Percentiles rank a stretch among this genome's conserved stretches.
These are phyloP conservation scores for Boletus semigastroideus DNA, from an alignment of 1,284 basidiomycete genomes.

Conservation along the genomic window DNA sequence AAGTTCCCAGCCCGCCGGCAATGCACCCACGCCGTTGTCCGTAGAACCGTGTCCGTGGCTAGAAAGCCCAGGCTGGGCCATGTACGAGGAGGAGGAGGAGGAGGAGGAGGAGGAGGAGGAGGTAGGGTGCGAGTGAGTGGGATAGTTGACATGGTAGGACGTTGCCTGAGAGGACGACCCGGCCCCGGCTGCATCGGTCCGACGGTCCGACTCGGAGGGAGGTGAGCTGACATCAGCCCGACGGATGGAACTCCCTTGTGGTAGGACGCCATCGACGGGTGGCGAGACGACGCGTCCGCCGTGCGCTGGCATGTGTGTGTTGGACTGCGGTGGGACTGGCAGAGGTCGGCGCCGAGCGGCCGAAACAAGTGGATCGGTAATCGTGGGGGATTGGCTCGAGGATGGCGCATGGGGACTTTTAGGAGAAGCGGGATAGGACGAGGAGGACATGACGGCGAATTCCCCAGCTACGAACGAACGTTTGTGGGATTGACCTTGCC, in stretches of 20 bases:
- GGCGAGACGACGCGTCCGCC: constrained; percentile 1
- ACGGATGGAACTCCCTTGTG: constrained; percentile 1
- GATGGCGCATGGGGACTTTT: constrained; percentile 2
- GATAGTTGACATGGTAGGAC: too few species aligned
- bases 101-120: too few species aligned
- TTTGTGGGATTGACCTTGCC: too few species aligned
- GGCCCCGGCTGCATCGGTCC: constrained; percentile 59
- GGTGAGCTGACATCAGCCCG: constrained; percentile 38
- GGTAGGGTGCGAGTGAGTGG: too few species aligned
- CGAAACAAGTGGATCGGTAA: constrained; percentile 9
- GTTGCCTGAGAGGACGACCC: too few species aligned
- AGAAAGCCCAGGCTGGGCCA: too few species aligned
- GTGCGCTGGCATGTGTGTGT: not conserved
- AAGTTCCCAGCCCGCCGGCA: too few species aligned
- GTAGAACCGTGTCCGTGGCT: too few species aligned
- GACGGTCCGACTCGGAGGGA: constrained; percentile 90
- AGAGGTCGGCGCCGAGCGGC: constrained; percentile 1
- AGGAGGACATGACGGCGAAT: too few species aligned
- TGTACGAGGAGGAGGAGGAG: too few species aligned
- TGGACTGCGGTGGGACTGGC: constrained; percentile 8
- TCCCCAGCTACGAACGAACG: too few species aligned
- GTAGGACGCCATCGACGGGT: constrained; percentile 1
- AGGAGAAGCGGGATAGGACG: not conserved
- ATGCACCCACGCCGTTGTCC: too few species aligned
- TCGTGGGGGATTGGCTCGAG: constrained; percentile 9